phyloP scores from a whole-genome alignment of 768 basidiomycete genomes.

The Asterophora lycoperdoides region DNA sequence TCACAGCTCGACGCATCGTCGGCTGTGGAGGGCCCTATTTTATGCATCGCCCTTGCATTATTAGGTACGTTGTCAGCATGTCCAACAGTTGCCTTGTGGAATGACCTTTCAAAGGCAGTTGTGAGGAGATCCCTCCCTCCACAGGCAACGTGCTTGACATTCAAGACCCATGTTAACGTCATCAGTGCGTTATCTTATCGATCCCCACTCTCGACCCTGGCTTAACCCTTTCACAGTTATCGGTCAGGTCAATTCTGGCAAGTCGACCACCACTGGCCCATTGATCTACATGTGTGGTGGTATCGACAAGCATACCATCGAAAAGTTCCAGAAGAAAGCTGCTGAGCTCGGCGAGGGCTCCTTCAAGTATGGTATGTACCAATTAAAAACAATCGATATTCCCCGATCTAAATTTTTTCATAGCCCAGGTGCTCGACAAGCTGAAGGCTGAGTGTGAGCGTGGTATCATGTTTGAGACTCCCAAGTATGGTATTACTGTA shows the following conservation, averaged over 20 bases:
- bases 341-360: slow-evolving; percentile 99
- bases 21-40: too few species aligned
- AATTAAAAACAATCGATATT: slow-evolving; percentile 1
- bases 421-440: slow-evolving; percentile 99
- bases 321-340: slow-evolving; percentile 99
- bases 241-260: slow-evolving; percentile 99
- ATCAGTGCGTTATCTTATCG: slow-evolving; percentile 64
- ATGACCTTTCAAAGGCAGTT: too few species aligned
- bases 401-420: slow-evolving; percentile 18
- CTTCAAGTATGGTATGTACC: slow-evolving; percentile 86
- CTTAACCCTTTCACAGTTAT: slow-evolving; percentile 60
- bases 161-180: slow-evolving; percentile 96
- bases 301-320: slow-evolving; percentile 99
- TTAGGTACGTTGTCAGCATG: too few species aligned
- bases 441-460: slow-evolving; percentile 99
- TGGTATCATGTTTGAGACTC: slow-evolving; percentile 99
- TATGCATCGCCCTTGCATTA: too few species aligned
- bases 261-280: slow-evolving; percentile 99
- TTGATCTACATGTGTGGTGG: slow-evolving; percentile 99
- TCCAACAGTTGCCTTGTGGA: too few species aligned
- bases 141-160: too few species aligned
- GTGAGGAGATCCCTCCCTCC: too few species aligned
- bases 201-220: slow-evolving; percentile 20
- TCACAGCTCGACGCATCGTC: too few species aligned
- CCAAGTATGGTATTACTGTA: slow-evolving; percentile 91